Conservation (phyloP, 2,329 filamentous ascomycete genomes). For the Penicillium nordicum region DNA sequence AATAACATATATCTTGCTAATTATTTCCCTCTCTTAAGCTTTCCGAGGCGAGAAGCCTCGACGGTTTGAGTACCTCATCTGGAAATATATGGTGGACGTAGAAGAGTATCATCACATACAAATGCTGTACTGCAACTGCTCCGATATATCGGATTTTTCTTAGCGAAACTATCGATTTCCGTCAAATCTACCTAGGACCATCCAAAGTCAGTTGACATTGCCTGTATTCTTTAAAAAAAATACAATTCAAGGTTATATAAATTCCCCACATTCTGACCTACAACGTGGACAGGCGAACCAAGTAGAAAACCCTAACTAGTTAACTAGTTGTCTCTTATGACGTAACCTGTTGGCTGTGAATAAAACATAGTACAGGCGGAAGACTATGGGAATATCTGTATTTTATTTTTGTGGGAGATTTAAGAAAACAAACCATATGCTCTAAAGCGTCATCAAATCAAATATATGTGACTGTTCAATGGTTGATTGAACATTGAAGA, state of each 20-base stretch:
- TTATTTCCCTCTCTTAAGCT: too few relatives aligned
- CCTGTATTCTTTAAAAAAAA: background rate
- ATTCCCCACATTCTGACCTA: background rate
- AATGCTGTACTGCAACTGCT: background rate
- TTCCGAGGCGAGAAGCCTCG: too few relatives aligned
- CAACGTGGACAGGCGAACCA: background rate
- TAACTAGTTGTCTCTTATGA: background rate
- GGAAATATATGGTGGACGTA: too few relatives aligned
- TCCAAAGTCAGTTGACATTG: background rate
- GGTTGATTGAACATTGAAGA: background rate
- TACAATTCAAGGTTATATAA: background rate
- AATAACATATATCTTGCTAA: too few relatives aligned
- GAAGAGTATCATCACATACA: too few relatives aligned
- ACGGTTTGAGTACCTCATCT: too few relatives aligned
- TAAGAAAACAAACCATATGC: background rate
- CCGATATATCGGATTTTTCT: background rate
- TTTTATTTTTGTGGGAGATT: too few relatives aligned
- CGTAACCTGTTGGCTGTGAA: background rate
- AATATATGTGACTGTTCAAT: conserved; percentile 5
- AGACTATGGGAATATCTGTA: background rate
- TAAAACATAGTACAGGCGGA: background rate
- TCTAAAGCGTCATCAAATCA: background rate
- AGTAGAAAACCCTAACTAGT: background rate
- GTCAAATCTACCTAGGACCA: background rate
- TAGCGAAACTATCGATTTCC: background rate